Conservation (phyloP, 345 rosid species). For the Salix exigua region DNA sequence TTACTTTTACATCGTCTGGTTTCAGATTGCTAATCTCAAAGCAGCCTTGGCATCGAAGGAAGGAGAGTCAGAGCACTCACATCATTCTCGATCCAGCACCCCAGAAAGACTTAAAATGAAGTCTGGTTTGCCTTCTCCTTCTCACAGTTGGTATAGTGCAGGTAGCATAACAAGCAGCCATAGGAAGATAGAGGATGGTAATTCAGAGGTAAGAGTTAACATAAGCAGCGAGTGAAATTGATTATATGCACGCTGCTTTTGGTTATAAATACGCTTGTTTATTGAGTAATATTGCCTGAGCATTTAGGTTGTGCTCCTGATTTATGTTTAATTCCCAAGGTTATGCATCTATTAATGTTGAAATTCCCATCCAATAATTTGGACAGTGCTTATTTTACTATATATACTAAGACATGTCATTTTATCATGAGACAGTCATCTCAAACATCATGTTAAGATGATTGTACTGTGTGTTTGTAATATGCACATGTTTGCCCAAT, state of each 20-base stretch:
- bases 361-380: not conserved
- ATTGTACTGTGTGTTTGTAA: not conserved
- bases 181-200: constrained; percentile 6
- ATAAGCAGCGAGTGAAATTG: not conserved
- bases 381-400: not conserved
- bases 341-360: not conserved
- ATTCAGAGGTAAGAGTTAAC: constrained; percentile 6
- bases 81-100: constrained; percentile 29
- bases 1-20: not conserved
- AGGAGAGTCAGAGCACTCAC: constrained; percentile 17
- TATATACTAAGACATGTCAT: not conserved
- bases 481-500: not conserved
- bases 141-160: constrained; percentile 20
- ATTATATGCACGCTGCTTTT: not conserved
- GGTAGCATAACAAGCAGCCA: constrained; percentile 5
- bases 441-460: not conserved
- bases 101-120: constrained; percentile 20
- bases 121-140: constrained; percentile 11
- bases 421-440: not conserved
- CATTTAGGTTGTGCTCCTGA: not conserved
- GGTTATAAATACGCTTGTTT: not conserved
- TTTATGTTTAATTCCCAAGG: not conserved
- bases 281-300: not conserved
- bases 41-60: constrained; percentile 32
- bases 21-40: constrained; percentile 29